Base-by-base conservation (phyloP, 2,329 filamentous ascomycete species). In the Colletotrichum lentis region DNA sequence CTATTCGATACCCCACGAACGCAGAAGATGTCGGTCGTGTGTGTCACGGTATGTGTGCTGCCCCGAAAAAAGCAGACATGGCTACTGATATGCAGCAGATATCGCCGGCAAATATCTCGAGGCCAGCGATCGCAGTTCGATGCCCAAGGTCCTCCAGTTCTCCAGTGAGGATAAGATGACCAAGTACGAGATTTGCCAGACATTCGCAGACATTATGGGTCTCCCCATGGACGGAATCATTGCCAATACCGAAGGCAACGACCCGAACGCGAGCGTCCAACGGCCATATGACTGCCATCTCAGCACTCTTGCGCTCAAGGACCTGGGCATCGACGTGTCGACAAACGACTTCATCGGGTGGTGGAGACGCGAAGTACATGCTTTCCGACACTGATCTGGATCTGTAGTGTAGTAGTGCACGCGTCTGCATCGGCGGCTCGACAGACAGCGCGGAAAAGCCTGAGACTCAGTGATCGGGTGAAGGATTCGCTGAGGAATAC, bases 221-320 rank as follows among this genome's bases (percentile, higher is more conserved):
- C 76, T 96, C 63, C 85, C 91, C 12, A 82, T 90, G 22, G 86
- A 88, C 54, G 85, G 86, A 8, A 90, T 97, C 77, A 84, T 87
- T 73, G 82, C 90, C 11, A 90, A 93, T 73, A 86, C 88, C 27
- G 84, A 91, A 73, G 91, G 91, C 44, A 91, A 91, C 76, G 90
- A 92, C 71, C 88, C 90, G 6, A 89, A 87, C 69, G 87, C 90
- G 52, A 84, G 85, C 24, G 91, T 94, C 0, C 88, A 94, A 79
- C 85, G 94, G 71, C 94, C 94, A 14, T 97, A 92, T 76, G 93
- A 97, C 79, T 95, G 91, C 73, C 93, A 97, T 78, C 82, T 97
- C 53, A 94, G 92, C 73, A 97, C 91, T 10, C 87, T 86, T 78
- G 87, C 83, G 46, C 80, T 97, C 71, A 87, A 87, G 76, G 88